phyloP scores from a whole-genome alignment of 2,329 filamentous ascomycete species.

The Colletotrichum noveboracense region DNA sequence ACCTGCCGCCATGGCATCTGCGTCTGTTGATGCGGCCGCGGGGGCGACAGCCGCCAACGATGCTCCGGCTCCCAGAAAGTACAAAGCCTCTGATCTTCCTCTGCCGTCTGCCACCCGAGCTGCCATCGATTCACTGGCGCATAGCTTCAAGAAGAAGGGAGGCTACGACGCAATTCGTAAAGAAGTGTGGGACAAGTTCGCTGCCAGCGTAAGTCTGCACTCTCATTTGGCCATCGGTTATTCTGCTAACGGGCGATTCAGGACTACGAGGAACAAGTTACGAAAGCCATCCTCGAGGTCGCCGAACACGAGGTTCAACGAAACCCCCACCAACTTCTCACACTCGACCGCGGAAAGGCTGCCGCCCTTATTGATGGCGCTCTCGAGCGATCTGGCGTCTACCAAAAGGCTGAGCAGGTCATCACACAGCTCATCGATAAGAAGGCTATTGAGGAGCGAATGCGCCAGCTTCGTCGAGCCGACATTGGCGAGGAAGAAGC shows the following conservation, averaged over 20 bases:
- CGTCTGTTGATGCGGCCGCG: background rate
- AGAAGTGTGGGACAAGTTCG: conserved; percentile 77
- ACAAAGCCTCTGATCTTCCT: conserved; percentile 78
- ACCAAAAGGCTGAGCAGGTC: conserved; percentile 71
- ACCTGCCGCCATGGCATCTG: background rate
- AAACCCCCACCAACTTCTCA: conserved; percentile 73
- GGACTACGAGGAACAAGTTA: conserved; percentile 74
- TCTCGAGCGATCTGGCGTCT: conserved; percentile 77
- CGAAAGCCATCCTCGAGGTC: conserved; percentile 70
- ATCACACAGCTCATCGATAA: conserved; percentile 71
- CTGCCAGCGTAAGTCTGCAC: conserved; percentile 62
- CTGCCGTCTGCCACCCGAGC: conserved; percentile 74
- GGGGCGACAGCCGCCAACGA: background rate
- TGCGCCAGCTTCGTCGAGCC: conserved; percentile 69
- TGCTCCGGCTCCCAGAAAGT: conserved; percentile 44
- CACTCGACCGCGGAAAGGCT: conserved; percentile 75
- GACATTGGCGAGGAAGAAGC: conserved; percentile 76
- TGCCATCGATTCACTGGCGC: conserved; percentile 77
- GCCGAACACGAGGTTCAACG: conserved; percentile 77
- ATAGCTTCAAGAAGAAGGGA: conserved; percentile 86
- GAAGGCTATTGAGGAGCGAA: conserved; percentile 69
- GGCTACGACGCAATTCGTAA: conserved; percentile 82
- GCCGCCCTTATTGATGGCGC: conserved; percentile 79
- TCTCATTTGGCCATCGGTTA: background rate
- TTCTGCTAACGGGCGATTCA: conserved; percentile 33